Percentiles rank a stretch among this genome's conserved stretches.
Conservation (phyloP, 371 early-diverging fungal species). For the Syncephalis fuscata region DNA sequence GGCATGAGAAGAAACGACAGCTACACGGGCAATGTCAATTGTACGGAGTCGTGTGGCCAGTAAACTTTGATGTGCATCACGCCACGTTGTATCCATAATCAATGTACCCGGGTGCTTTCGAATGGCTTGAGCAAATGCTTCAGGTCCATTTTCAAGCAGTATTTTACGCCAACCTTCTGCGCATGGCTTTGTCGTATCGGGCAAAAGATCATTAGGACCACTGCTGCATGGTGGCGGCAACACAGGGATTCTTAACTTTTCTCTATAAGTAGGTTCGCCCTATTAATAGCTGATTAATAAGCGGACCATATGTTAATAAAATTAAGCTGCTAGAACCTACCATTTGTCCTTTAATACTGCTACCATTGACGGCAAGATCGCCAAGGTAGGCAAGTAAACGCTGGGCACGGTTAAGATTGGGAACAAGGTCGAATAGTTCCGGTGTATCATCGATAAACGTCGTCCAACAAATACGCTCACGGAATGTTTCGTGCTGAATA, state of each 20-base stretch:
- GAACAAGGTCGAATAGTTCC: constrained; percentile 57
- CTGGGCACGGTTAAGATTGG: constrained; percentile 70
- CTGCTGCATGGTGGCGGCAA: not conserved
- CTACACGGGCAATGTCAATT: constrained; percentile 64
- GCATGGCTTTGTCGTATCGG: constrained; percentile 36
- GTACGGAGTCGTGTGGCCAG: constrained; percentile 90
- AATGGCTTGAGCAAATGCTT: constrained; percentile 80
- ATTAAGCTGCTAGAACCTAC: too few relatives aligned
- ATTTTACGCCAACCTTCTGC: constrained; percentile 78
- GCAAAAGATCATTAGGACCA: not conserved
- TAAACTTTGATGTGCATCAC: constrained; percentile 91
- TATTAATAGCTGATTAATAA: not conserved
- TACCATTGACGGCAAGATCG: constrained; percentile 84
- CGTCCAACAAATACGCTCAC: constrained; percentile 75
- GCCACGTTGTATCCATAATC: constrained; percentile 89
- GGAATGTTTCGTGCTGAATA: constrained; percentile 60
- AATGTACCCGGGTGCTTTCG: constrained; percentile 70
- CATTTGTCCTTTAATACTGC: constrained; percentile 76
- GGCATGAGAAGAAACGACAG: constrained; percentile 73
- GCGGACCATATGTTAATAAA: too few relatives aligned
- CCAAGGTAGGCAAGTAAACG: constrained; percentile 76
- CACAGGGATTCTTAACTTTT: not conserved
- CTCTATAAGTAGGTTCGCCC: constrained; percentile 10
- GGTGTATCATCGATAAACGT: constrained; percentile 94
- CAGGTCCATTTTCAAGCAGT: constrained; percentile 64